Conservation (phyloP, 2,329 filamentous ascomycete genomes). For the Monilinia fructigena region DNA sequence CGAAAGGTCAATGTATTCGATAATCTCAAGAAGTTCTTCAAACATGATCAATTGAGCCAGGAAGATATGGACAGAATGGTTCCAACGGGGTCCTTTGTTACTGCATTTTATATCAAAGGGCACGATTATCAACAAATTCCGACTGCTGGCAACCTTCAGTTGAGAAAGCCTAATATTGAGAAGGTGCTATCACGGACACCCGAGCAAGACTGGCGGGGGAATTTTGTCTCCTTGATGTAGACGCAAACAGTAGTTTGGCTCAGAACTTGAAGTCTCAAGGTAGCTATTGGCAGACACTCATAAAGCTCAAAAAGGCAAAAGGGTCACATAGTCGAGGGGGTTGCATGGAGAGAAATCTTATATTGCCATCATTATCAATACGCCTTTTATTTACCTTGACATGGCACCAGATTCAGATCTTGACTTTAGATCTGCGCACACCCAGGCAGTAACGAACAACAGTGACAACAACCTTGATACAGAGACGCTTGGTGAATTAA, state of each 20-base stretch:
- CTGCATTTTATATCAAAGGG: too few relatives aligned
- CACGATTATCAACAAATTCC: not conserved
- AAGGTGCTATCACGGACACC: not conserved
- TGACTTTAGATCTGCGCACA: not conserved
- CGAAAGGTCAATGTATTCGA: too few relatives aligned
- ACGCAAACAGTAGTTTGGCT: not conserved
- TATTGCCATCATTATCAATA: not conserved
- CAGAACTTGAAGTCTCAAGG: not conserved
- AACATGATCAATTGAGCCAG: too few relatives aligned
- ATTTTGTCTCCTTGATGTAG: constrained; percentile 2
- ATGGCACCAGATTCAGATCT: not conserved
- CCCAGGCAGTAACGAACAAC: not conserved
- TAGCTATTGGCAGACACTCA: not conserved
- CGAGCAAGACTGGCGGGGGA: constrained; percentile 3
- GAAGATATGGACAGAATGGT: too few relatives aligned
- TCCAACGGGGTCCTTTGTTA: too few relatives aligned
- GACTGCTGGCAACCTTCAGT: not conserved
- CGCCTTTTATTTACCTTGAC: not conserved
- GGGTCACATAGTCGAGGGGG: not conserved
- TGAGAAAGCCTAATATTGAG: not conserved
- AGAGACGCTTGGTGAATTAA: not conserved
- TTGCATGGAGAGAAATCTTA: not conserved
- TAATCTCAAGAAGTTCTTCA: too few relatives aligned
- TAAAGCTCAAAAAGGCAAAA: constrained; percentile 1
- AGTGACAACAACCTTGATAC: not conserved